Percentiles rank a stretch among this genome's conserved stretches.
These are phyloP conservation scores for Mycena filopes DNA, from an alignment of 768 basidiomycete species.

Conservation along the genomic window DNA sequence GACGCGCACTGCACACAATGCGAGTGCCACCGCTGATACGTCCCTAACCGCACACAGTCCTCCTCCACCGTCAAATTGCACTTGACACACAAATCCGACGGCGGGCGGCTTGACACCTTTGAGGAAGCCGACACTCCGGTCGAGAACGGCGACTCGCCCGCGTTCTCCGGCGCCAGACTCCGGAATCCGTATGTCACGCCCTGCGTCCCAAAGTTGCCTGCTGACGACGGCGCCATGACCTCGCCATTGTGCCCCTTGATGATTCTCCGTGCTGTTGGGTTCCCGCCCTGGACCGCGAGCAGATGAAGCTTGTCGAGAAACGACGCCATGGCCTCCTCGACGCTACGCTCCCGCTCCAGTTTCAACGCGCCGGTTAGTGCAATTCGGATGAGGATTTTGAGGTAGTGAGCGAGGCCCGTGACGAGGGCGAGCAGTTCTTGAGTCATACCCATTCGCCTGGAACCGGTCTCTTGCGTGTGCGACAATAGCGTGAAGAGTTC, in stretches of 20 bases:
- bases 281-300: constrained; percentile 87
- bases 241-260: constrained; percentile 83
- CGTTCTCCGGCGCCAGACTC: constrained; percentile 90
- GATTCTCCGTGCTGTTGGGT: constrained; percentile 79
- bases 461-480: constrained; percentile 93
- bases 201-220: constrained; percentile 80
- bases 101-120: constrained; percentile 73
- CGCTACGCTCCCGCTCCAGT: constrained; percentile 90
- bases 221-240: constrained; percentile 51
- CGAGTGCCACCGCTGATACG: constrained; percentile 98
- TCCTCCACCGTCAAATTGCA: constrained; percentile 95
- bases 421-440: constrained; percentile 97
- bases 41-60: constrained; percentile 94
- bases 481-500: constrained; percentile 97
- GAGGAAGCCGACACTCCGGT: constrained; percentile 58
- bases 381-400: constrained; percentile 99
- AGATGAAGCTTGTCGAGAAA: constrained; percentile 95
- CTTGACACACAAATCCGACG: constrained; percentile 90
- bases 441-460: constrained; percentile 94
- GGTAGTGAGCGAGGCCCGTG: constrained; percentile 98
- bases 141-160: constrained; percentile 87
- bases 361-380: constrained; percentile 96
- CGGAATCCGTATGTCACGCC: constrained; percentile 93
- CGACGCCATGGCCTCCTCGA: constrained; percentile 83
- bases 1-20: constrained; percentile 87